Evolutionary conservation across 352 stramenopile genomes (phyloP).

Genomic region (Bremia lactucae): DNA sequence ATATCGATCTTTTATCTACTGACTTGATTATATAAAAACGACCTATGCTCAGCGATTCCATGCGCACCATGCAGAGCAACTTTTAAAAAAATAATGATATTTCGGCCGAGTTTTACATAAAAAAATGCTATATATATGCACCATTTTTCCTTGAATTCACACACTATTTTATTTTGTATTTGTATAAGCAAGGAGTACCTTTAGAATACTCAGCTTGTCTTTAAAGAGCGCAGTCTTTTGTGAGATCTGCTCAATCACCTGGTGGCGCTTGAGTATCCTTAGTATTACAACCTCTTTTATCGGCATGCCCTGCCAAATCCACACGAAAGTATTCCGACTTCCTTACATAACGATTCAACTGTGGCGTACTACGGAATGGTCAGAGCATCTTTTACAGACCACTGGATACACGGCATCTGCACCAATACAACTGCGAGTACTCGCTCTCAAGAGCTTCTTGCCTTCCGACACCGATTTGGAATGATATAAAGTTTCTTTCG

Average conservation of each 20-base stretch:
- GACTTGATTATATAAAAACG: no score
- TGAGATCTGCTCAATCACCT: slow-evolving; percentile 36
- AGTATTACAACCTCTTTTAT: slow-evolving; percentile 56
- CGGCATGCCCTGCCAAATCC: slow-evolving; percentile 34
- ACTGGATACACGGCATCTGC: slow-evolving; percentile 57
- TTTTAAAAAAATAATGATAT: no score
- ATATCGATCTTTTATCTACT: no score
- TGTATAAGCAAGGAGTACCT: no score
- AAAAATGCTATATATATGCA: slow-evolving; percentile 44
- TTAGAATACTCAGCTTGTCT: slow-evolving; percentile 46
- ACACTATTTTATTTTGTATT: no score
- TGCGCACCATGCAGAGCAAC: no score
- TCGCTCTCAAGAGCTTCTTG: slow-evolving; percentile 35
- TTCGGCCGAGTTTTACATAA: no score
- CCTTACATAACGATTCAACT: background rate
- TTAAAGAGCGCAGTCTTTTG: slow-evolving; percentile 35
- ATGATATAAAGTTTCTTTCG: slow-evolving; percentile 55
- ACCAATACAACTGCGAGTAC: slow-evolving; percentile 53
- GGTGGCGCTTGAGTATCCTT: slow-evolving; percentile 35
- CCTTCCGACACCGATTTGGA: slow-evolving; percentile 40
- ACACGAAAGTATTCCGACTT: background rate
- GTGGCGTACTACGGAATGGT: slow-evolving; percentile 56
- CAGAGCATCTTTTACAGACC: slow-evolving; percentile 68
- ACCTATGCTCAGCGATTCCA: no score
- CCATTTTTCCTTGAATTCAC: no score